Evolutionary conservation across 164 flowering plant genomes (phyloP).

Genomic region (Kingdonia uniflora): DNA sequence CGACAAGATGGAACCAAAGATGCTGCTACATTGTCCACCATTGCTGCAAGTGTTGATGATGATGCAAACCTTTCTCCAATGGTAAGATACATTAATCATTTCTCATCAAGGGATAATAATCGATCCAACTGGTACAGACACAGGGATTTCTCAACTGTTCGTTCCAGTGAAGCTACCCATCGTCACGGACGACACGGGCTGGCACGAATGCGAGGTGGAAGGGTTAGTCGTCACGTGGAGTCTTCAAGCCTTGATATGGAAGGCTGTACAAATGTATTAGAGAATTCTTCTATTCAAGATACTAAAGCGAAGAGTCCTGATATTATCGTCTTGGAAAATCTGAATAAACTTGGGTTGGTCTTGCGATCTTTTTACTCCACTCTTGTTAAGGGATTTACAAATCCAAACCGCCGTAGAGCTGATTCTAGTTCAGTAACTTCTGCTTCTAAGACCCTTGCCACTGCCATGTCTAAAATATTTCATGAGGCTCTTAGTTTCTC

Average conservation of each 20-base stretch:
- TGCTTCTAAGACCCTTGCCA: conserved; percentile 68
- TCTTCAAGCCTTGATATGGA: conserved; percentile 62
- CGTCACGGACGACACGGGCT: conserved; percentile 72
- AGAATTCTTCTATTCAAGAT: conserved; percentile 36
- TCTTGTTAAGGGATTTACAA: conserved; percentile 67
- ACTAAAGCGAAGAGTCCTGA: conserved; percentile 66
- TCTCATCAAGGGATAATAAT: conserved; percentile 43
- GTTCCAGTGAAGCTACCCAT: conserved; percentile 56
- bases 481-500: conserved; percentile 66
- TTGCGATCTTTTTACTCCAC: conserved; percentile 53
- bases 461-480: conserved; percentile 60
- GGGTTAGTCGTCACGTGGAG: conserved; percentile 57
- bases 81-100: conserved; percentile 58
- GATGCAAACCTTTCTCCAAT: conserved; percentile 26
- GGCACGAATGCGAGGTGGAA: conserved; percentile 61
- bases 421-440: conserved; percentile 63
- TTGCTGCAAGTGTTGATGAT: conserved; percentile 66
- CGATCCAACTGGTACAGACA: conserved; percentile 58
- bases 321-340: conserved; percentile 43
- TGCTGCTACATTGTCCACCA: conserved; percentile 26
- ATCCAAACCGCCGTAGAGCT: conserved; percentile 72
- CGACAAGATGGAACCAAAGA: conserved; percentile 44
- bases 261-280: conserved; percentile 27
- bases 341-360: conserved; percentile 52
- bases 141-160: conserved; percentile 60